Conservation (phyloP, 2,329 filamentous ascomycete genomes). For the Aspergillus ochraceus region DNA sequence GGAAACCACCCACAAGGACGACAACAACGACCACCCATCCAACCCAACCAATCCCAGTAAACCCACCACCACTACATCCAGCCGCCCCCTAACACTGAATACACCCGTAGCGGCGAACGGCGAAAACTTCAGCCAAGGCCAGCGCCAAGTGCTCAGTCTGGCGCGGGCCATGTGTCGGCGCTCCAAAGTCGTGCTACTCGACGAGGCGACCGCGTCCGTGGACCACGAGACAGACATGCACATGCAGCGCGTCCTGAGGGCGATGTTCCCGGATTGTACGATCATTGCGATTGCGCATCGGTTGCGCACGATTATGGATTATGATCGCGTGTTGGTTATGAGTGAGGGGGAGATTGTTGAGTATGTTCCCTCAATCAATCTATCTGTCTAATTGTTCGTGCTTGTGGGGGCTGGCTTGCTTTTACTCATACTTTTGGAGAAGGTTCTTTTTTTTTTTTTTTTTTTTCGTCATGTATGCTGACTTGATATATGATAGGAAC, state of each 20-base stretch:
- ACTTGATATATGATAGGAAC: constrained; percentile 16
- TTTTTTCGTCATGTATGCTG: not conserved
- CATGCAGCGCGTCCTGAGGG: constrained; percentile 58
- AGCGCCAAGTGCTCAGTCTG: constrained; percentile 63
- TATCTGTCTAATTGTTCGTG: not conserved
- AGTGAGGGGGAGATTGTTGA: constrained; percentile 55
- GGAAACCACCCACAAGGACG: constrained; percentile 19
- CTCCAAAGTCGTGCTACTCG: constrained; percentile 59
- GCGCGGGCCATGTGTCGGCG: constrained; percentile 60
- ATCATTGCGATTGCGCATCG: constrained; percentile 68
- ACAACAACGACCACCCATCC: constrained; percentile 1
- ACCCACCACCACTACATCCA: not conserved
- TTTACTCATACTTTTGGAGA: no score
- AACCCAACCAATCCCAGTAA: constrained; percentile 6
- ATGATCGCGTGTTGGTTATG: constrained; percentile 60
- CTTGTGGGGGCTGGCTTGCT: not conserved
- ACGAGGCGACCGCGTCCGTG: constrained; percentile 65
- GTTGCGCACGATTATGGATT: constrained; percentile 63
- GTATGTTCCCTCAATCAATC: constrained; percentile 30
- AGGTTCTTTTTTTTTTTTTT: no score
- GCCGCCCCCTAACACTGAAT: constrained; percentile 40
- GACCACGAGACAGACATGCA: constrained; percentile 59
- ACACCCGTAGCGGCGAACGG: constrained; percentile 59
- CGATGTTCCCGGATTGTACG: constrained; percentile 54
- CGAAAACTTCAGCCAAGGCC: constrained; percentile 51